A percentile compares a stretch with the other conserved stretches of the same genome.
Evolutionary conservation across 2,329 filamentous ascomycete genomes (phyloP).

Genomic region (Elsinoe fawcettii): DNA sequence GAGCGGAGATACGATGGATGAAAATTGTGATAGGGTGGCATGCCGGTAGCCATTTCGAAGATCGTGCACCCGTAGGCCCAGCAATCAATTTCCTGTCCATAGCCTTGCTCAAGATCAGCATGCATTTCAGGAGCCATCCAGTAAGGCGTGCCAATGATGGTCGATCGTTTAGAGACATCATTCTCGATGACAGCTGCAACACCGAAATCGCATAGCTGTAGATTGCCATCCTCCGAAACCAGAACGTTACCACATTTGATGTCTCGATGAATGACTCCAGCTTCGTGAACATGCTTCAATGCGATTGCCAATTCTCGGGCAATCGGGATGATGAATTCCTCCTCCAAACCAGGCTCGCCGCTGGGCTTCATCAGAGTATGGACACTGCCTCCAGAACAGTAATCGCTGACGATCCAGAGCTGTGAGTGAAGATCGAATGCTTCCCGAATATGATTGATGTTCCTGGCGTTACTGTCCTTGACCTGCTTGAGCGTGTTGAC

Average conservation of each 20-base stretch:
- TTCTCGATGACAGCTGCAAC: constrained; percentile 71
- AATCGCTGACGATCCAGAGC: constrained; percentile 84
- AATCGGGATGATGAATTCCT: constrained; percentile 56
- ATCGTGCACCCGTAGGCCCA: constrained; percentile 80
- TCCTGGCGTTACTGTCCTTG: constrained; percentile 64
- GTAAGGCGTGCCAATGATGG: constrained; percentile 73
- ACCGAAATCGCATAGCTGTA: constrained; percentile 80
- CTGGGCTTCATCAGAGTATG: constrained; percentile 52
- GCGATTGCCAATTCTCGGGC: constrained; percentile 56
- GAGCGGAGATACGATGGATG: constrained; percentile 47
- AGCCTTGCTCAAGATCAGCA: constrained; percentile 26
- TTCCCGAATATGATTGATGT: constrained; percentile 75
- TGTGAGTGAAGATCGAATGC: constrained; percentile 68
- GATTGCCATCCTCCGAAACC: constrained; percentile 65
- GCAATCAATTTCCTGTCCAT: constrained; percentile 56
- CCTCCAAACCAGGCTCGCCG: constrained; percentile 39
- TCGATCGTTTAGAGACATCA: constrained; percentile 67
- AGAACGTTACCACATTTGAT: constrained; percentile 69
- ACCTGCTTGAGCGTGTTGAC: constrained; percentile 62
- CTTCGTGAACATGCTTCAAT: constrained; percentile 55
- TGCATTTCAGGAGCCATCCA: constrained; percentile 77
- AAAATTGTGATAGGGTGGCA: constrained; percentile 60
- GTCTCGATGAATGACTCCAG: constrained; percentile 59
- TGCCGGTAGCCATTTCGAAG: constrained; percentile 71
- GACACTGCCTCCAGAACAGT: constrained; percentile 77